These are phyloP conservation scores for Corylus heterophylla DNA, from an alignment of 306 rosid genomes.

Conservation along the genomic window DNA sequence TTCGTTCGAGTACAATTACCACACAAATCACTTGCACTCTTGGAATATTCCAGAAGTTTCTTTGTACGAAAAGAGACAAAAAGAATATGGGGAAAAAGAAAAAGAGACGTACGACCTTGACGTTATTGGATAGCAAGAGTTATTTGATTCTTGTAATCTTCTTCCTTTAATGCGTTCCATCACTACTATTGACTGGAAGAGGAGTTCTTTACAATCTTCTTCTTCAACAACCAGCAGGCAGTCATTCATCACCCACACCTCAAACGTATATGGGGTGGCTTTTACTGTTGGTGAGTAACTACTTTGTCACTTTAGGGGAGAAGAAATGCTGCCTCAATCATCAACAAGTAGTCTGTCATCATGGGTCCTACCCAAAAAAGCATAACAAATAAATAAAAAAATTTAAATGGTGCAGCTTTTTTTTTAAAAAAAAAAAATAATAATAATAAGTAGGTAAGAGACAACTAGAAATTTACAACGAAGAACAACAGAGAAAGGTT, in stretches of 20 bases:
- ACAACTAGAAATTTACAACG: too few relatives aligned
- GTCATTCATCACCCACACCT: too few relatives aligned
- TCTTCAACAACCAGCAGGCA: too few relatives aligned
- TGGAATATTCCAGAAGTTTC: slow-evolving; percentile 52
- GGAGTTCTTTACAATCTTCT: too few relatives aligned
- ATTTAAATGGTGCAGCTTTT: too few relatives aligned
- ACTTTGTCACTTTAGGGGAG: slow-evolving; percentile 1
- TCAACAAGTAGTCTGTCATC: background rate
- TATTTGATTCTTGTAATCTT: slow-evolving; percentile 29
- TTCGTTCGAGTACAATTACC: slow-evolving; percentile 23
- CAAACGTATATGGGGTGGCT: too few relatives aligned
- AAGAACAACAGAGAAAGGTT: too few relatives aligned
- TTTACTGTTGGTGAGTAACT: background rate
- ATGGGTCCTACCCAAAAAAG: background rate
- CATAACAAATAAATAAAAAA: background rate
- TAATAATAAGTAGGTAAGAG: too few relatives aligned
- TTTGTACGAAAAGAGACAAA: slow-evolving; percentile 36
- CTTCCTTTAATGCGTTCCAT: slow-evolving; percentile 9
- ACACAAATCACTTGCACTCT: slow-evolving; percentile 19
- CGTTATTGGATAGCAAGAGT: slow-evolving; percentile 32
- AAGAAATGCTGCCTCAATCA: slow-evolving; percentile 1
- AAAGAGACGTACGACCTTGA: slow-evolving; percentile 16
- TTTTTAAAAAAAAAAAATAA: too few relatives aligned
- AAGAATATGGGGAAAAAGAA: slow-evolving; percentile 21
- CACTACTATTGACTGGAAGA: slow-evolving; percentile 10